Conservation (phyloP, 352 stramenopile species). For the Globisporangium canariense region DNA sequence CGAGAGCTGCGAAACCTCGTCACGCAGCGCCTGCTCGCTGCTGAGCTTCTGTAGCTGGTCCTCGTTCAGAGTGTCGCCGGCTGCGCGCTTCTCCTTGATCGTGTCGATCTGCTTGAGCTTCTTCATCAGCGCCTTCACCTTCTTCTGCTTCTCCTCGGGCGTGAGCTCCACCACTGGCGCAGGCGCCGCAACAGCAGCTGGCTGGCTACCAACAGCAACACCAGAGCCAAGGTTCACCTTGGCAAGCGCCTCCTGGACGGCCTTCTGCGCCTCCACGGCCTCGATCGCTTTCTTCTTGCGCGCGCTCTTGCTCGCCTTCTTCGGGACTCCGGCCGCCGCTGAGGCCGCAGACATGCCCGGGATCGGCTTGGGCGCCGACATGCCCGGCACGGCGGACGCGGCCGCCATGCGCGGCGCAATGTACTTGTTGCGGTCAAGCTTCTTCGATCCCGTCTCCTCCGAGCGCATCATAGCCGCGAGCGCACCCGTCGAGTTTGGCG, state of each 20-base stretch:
- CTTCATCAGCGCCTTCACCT: conserved; percentile 78
- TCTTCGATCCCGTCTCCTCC: conserved; percentile 74
- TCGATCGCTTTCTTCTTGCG: conserved; percentile 87
- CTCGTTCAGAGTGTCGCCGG: conserved; percentile 72
- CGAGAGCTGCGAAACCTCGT: conserved; percentile 65
- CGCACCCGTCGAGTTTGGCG: conserved; percentile 82
- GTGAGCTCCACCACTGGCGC: conserved; percentile 34
- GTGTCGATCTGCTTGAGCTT: conserved; percentile 88
- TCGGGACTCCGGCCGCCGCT: conserved; percentile 21
- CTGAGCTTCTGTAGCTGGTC: conserved; percentile 79
- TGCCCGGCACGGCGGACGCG: conserved; percentile 38
- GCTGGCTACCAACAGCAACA: conserved; percentile 5
- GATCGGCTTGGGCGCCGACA: conserved; percentile 36
- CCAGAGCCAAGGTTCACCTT: conserved; percentile 27
- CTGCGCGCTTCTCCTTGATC: conserved; percentile 74
- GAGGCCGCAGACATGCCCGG: conserved; percentile 55
- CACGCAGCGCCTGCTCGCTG: conserved; percentile 57
- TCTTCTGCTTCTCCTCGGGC: conserved; percentile 82
- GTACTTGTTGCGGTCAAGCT: conserved; percentile 87
- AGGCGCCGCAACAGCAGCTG: conserved; percentile 11
- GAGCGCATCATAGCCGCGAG: conserved; percentile 94
- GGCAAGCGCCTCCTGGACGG: conserved; percentile 55
- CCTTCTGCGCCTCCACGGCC: conserved; percentile 57
- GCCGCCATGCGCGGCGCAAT: conserved; percentile 36
- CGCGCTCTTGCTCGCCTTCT: conserved; percentile 78